Percentiles rank a stretch among this genome's conserved stretches.
Conservation (phyloP, 805 yeast genomes). For the Hanseniaspora guilliermondii region DNA sequence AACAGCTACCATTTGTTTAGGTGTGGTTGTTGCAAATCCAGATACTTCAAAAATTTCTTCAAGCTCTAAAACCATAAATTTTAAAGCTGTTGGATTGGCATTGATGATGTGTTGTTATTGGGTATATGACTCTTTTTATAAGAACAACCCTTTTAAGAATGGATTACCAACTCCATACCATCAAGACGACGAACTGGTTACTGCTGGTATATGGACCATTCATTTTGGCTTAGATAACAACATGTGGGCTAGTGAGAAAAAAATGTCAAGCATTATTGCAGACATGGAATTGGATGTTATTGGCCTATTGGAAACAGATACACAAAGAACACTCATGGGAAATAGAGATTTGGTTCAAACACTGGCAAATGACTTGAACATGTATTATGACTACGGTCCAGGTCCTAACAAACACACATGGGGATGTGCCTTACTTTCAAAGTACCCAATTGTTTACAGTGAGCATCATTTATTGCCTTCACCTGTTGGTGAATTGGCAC, state of each 20-base stretch:
- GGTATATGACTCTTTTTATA: constrained; percentile 18
- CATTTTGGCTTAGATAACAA: constrained; percentile 96
- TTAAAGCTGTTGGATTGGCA: constrained; percentile 10
- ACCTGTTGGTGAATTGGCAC: constrained; percentile 96
- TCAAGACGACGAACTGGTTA: constrained; percentile 55
- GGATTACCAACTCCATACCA: constrained; percentile 54
- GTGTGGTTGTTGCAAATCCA: constrained; percentile 28
- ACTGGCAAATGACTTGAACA: constrained; percentile 80
- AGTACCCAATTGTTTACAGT: constrained; percentile 84
- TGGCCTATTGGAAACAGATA: constrained; percentile 84
- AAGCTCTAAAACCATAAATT: not conserved
- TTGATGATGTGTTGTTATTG: constrained; percentile 17
- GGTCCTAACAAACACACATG: constrained; percentile 97
- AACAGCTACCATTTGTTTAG: constrained; percentile 40
- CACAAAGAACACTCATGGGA: constrained; percentile 88
- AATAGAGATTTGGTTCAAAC: constrained; percentile 87
- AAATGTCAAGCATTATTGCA: constrained; percentile 70
- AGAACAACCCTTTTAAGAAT: constrained; percentile 20
- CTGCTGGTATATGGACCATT: constrained; percentile 97
- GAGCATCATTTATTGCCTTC: constrained; percentile 88
- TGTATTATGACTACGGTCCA: constrained; percentile 95
- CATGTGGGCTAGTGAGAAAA: constrained; percentile 90
- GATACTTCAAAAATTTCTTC: not conserved
- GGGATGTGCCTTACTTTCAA: constrained; percentile 88
- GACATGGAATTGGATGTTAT: constrained; percentile 86